These are phyloP conservation scores for Wallacemonas collosoma DNA, from an alignment of 208 protist species.

Conservation along the genomic window DNA sequence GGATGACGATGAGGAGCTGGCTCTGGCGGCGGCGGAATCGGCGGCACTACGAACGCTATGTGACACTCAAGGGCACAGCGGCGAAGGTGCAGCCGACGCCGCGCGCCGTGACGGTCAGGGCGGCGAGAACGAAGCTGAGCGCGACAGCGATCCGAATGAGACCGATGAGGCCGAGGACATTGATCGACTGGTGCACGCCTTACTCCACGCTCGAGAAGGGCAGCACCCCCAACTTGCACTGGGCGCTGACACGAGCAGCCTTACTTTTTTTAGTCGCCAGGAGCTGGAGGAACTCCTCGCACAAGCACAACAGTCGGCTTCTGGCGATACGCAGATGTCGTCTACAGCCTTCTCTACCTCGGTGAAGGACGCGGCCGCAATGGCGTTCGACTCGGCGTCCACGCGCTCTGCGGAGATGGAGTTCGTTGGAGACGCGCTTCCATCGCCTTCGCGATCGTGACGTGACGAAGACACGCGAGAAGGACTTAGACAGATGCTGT, in stretches of 20 bases:
- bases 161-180: conserved; percentile 21
- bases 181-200: neutral
- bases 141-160: neutral
- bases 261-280: conserved; percentile 23
- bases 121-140: neutral
- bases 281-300: neutral
- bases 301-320: neutral
- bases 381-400: conserved; percentile 28
- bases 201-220: conserved; percentile 12
- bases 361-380: neutral
- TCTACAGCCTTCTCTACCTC: neutral
- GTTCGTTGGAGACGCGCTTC: conserved; percentile 36
- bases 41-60: neutral
- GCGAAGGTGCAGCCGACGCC: neutral
- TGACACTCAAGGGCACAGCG: too few relatives aligned
- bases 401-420: conserved; percentile 41
- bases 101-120: too few relatives aligned
- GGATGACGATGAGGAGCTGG: conserved; percentile 27
- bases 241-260: conserved; percentile 8
- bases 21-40: conserved; percentile 5
- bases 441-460: conserved; percentile 24
- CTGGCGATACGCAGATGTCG: neutral
- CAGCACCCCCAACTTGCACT: too few relatives aligned
- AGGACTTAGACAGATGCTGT: neutral
- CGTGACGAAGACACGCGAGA: neutral